Conservation (phyloP, 176 grass and related monocot genomes). For the Dactylis glomerata region DNA sequence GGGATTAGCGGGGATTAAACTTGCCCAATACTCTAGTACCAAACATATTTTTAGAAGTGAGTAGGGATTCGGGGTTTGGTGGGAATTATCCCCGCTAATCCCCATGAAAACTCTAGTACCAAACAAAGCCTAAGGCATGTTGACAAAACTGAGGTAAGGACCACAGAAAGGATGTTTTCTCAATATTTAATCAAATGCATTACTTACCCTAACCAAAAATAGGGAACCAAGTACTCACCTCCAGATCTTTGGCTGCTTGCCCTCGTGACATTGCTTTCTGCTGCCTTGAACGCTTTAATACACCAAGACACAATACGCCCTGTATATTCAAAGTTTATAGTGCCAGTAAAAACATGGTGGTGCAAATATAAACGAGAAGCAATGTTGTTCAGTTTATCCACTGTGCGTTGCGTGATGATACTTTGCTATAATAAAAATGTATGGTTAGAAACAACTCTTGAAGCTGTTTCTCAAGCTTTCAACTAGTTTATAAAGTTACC, state of each 20-base stretch:
- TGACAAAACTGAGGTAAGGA: neutral
- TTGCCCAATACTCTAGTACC: too few relatives aligned
- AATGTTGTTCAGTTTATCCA: slow-evolving; percentile 3
- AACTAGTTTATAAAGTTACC: neutral
- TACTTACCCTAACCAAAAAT: neutral
- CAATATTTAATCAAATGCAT: slow-evolving; percentile 13
- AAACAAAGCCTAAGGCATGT: neutral
- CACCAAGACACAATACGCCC: slow-evolving; percentile 86
- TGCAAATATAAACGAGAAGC: slow-evolving; percentile 3
- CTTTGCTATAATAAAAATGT: neutral
- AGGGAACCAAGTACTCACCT: slow-evolving; percentile 42
- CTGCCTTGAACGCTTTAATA: slow-evolving; percentile 65
- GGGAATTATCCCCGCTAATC: too few relatives aligned
- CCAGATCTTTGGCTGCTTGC: slow-evolving; percentile 80
- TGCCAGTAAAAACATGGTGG: neutral
- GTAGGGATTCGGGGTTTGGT: too few relatives aligned
- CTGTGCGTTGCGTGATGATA: neutral
- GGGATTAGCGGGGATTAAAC: too few relatives aligned
- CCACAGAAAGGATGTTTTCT: neutral
- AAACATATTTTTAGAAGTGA: too few relatives aligned
- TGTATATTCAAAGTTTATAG: slow-evolving; percentile 39
- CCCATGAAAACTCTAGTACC: too few relatives aligned
- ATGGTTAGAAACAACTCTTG: neutral
- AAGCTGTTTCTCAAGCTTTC: neutral
- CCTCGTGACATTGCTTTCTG: slow-evolving; percentile 67